Evolutionary conservation across 2,329 filamentous ascomycete genomes (phyloP).

Genomic region (Paecilomyces variotii): DNA sequence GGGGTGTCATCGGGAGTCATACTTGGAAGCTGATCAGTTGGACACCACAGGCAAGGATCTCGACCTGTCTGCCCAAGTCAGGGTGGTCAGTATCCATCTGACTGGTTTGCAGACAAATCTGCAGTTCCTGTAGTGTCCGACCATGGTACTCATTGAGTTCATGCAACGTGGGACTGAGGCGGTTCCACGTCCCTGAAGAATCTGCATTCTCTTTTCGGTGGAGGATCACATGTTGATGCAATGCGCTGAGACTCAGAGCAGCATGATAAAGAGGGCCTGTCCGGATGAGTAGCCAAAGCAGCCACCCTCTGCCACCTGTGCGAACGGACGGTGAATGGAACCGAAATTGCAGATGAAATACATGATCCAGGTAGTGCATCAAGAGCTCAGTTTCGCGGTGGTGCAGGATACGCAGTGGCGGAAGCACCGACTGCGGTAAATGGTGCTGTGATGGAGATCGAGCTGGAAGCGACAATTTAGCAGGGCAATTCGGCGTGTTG

Average conservation of each 20-base stretch:
- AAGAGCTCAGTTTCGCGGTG: conserved; percentile 9
- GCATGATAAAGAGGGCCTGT: conserved; percentile 9
- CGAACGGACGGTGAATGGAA: conserved; percentile 4
- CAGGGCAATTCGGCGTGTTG: background rate
- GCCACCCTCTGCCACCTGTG: conserved; percentile 6
- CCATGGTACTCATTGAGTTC: conserved; percentile 9
- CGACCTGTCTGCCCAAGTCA: conserved; percentile 5
- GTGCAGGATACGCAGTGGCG: background rate
- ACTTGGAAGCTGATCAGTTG: conserved; percentile 12
- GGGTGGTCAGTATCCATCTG: conserved; percentile 1
- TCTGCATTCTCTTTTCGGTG: background rate
- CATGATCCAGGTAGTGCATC: conserved; percentile 11
- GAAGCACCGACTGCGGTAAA: background rate
- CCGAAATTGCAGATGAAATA: conserved; percentile 11
- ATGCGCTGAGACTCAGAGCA: conserved; percentile 9
- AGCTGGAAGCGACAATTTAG: background rate
- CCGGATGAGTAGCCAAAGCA: conserved; percentile 8
- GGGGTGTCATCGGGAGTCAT: background rate
- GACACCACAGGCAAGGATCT: conserved; percentile 9
- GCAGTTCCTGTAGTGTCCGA: conserved; percentile 6
- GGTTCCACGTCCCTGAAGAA: background rate
- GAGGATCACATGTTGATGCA: conserved; percentile 7
- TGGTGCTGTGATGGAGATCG: background rate
- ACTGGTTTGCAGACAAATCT: conserved; percentile 6
- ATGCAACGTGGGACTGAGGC: conserved; percentile 2